Base-by-base conservation (phyloP, 73 alveolate species). In the Durusdinium trenchii region DNA sequence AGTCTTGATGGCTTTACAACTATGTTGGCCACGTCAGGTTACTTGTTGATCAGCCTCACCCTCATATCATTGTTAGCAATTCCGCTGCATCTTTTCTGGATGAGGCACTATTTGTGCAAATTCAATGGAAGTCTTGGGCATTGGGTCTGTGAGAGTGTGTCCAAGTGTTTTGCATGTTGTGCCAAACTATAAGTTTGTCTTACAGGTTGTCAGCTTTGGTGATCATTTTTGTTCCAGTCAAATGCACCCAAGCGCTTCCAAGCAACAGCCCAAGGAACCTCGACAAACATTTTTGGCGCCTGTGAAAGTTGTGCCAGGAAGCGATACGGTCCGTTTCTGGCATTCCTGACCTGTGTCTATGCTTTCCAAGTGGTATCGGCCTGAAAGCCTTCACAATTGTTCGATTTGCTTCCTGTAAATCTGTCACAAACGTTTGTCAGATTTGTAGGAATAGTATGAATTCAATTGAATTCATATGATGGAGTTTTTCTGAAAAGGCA, bases 41-140 rank as follows among this genome's bases (percentile, higher is more conserved):
- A 75, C 35, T 35, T 91, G 79, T 23, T 69, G 89, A n/a, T 91
- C 26, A 47, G 60, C 28, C 45, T 91, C 78, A 54, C 90, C 14
- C 28, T 57, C 76, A 76, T 43, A 45, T 67, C 98, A 16, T 20
- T 91, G 60, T 54, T 91, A 61, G 98, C 98, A 42, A 28, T 91
- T 35, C 98, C 98, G 30, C 75, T 91, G 60, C 98, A 91, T 60
- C 71, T 91, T 60, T 32, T 48, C n/a, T 91, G 98, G 98, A 91
- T 91, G 98, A 48, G 98, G 98, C 16, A 86, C 36, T n/a, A 23
- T n/a, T 32, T 57, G 32, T 12, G 54, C 10, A 64, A 64, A n/a
- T n/a, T n/a, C n/a, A n/a, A n/a, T n/a, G n/a, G n/a, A n/a, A n/a
- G n/a, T n/a, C n/a, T n/a, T n/a, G n/a, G n/a, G n/a, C n/a, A n/a